phyloP scores from a whole-genome alignment of 805 yeast genomes.

The Wickerhamomyces bovis region DNA sequence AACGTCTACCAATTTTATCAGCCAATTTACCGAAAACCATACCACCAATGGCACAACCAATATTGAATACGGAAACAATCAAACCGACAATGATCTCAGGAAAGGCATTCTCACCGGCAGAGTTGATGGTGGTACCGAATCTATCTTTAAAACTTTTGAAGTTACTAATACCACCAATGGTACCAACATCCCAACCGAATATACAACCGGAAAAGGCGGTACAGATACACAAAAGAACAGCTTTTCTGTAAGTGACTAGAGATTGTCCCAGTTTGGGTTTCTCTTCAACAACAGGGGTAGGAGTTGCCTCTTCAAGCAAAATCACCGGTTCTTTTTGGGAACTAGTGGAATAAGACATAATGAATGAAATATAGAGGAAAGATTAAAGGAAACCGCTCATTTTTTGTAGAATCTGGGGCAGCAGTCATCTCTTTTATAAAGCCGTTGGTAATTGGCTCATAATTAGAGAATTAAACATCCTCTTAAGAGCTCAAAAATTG shows the following conservation, averaged over 20 bases:
- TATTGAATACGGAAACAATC: constrained; percentile 51
- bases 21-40: constrained; percentile 48
- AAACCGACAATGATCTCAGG: constrained; percentile 46
- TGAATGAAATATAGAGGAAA: no score
- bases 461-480: no score
- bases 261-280: neutral
- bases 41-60: constrained; percentile 72
- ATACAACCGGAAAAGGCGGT: constrained; percentile 68
- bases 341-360: neutral
- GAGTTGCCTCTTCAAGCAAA: neutral
- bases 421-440: neutral
- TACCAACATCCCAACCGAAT: constrained; percentile 76
- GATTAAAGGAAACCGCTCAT: neutral
- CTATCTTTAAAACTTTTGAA: constrained; percentile 49
- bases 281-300: neutral
- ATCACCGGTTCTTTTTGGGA: neutral
- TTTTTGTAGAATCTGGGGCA: neutral
- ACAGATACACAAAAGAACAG: constrained; percentile 23
- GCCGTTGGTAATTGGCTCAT: no score
- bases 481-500: neutral
- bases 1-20: constrained; percentile 56
- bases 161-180: constrained; percentile 65
- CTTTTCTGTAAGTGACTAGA: neutral
- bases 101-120: constrained; percentile 34
- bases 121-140: constrained; percentile 40